Evolutionary conservation across 1,284 basidiomycete genomes (phyloP).

Genomic region (Ganoderma multipileum): DNA sequence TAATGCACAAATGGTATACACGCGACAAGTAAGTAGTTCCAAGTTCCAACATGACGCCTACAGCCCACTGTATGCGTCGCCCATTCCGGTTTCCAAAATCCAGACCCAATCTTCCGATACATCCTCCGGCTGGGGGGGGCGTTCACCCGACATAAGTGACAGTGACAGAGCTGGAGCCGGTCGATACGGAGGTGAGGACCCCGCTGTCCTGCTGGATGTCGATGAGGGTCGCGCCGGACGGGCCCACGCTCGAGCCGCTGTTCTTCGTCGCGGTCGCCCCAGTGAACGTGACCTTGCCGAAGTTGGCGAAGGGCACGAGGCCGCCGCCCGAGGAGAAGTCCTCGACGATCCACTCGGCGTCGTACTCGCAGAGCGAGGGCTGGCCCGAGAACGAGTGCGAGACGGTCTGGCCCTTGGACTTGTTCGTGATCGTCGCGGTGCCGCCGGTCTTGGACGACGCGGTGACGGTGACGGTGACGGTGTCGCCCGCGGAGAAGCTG

Average conservation of each 20-base stretch:
- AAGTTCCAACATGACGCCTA: no score
- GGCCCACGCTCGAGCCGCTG: slow-evolving; percentile 21
- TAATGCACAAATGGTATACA: no score
- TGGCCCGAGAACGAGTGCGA: slow-evolving; percentile 39
- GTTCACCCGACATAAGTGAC: slow-evolving; percentile 28
- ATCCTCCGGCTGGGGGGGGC: no score
- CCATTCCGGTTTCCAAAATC: neutral
- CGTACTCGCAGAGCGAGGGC: slow-evolving; percentile 42
- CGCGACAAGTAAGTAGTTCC: no score
- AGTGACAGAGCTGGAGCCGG: slow-evolving; percentile 33
- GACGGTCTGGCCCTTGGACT: slow-evolving; percentile 38
- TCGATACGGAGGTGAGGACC: slow-evolving; percentile 37
- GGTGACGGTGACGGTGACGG: slow-evolving; percentile 39
- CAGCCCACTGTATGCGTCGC: no score
- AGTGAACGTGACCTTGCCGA: slow-evolving; percentile 41
- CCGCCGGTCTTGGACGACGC: slow-evolving; percentile 38
- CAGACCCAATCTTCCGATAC: neutral
- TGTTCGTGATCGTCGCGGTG: slow-evolving; percentile 40
- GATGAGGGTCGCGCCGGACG: slow-evolving; percentile 38
- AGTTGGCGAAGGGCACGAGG: slow-evolving; percentile 47
- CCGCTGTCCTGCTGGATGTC: slow-evolving; percentile 40
- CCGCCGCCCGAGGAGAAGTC: slow-evolving; percentile 41
- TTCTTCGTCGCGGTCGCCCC: slow-evolving; percentile 18
- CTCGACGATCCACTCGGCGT: slow-evolving; percentile 40
- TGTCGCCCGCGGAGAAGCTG: slow-evolving; percentile 39